Evolutionary conservation across 345 rosid species (phyloP).

Genomic region (Lenwebbia sp.): DNA sequence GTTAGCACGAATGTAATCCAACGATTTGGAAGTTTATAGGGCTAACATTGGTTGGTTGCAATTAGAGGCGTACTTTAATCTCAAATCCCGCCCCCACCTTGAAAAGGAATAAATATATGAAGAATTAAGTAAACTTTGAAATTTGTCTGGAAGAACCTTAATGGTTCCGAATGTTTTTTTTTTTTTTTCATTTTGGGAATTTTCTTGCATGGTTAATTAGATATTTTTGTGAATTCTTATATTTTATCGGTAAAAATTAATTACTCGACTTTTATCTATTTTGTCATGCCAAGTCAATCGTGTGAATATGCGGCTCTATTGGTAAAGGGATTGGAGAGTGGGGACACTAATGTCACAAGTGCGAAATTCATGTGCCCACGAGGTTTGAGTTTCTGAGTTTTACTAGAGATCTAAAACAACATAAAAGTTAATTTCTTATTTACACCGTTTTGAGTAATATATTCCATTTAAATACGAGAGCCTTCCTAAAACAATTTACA

Average conservation of each 20-base stretch:
- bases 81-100: not conserved
- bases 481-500: too few species aligned
- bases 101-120: not conserved
- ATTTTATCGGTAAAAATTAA: not conserved
- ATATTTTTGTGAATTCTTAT: not conserved
- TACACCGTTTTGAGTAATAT: too few species aligned
- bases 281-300: too few species aligned
- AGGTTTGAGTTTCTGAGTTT: too few species aligned
- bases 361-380: too few species aligned
- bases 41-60: not conserved
- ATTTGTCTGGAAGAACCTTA: not conserved
- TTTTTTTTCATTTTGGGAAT: not conserved
- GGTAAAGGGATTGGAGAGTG: too few species aligned
- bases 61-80: not conserved
- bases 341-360: too few species aligned
- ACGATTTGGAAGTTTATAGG: not conserved
- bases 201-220: not conserved
- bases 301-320: too few species aligned
- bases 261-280: not conserved
- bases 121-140: not conserved
- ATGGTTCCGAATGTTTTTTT: not conserved
- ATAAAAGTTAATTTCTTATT: too few species aligned
- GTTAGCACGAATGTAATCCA: not conserved
- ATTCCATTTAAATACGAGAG: too few species aligned
- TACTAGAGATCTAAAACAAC: too few species aligned